These are phyloP conservation scores for Canavalia ensiformis DNA, from an alignment of 306 rosid genomes.

Conservation along the genomic window DNA sequence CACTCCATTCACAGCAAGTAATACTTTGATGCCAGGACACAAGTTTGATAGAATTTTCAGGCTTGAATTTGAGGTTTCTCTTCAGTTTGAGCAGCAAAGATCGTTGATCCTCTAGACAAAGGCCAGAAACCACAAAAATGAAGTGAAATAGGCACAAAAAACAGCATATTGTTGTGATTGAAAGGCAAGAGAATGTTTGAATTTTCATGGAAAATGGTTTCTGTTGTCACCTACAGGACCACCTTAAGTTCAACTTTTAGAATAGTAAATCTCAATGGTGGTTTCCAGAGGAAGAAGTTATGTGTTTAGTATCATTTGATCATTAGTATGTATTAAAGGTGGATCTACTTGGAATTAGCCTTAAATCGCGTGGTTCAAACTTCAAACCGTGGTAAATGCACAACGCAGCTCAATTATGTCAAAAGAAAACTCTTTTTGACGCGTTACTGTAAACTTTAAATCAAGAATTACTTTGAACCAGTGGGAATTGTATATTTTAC, in stretches of 20 bases:
- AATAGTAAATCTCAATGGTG: not conserved
- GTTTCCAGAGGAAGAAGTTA: not conserved
- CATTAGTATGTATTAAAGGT: too few relatives aligned
- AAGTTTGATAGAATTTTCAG: not conserved
- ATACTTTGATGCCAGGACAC: slow-evolving; percentile 24
- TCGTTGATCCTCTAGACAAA: not conserved
- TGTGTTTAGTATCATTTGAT: not conserved
- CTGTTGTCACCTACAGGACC: not conserved
- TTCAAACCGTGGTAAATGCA: too few relatives aligned
- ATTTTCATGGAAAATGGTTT: not conserved
- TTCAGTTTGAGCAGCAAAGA: not conserved
- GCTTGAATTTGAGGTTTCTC: not conserved
- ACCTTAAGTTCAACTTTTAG: not conserved
- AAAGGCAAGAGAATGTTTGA: too few relatives aligned
- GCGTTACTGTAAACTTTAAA: too few relatives aligned
- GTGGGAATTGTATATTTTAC: too few relatives aligned
- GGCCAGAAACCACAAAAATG: too few relatives aligned
- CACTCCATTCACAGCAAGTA: slow-evolving; percentile 55
- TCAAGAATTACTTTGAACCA: too few relatives aligned
- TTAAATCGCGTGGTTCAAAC: too few relatives aligned
- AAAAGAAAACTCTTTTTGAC: too few relatives aligned
- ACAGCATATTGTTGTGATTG: too few relatives aligned
- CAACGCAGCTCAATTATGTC: too few relatives aligned
- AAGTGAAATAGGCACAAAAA: too few relatives aligned
- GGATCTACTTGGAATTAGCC: not conserved